Percentiles rank a stretch among this genome's conserved stretches.
phyloP scores from a whole-genome alignment of 108 stramenopile species.

The Aurantiochytrium sp. region DNA sequence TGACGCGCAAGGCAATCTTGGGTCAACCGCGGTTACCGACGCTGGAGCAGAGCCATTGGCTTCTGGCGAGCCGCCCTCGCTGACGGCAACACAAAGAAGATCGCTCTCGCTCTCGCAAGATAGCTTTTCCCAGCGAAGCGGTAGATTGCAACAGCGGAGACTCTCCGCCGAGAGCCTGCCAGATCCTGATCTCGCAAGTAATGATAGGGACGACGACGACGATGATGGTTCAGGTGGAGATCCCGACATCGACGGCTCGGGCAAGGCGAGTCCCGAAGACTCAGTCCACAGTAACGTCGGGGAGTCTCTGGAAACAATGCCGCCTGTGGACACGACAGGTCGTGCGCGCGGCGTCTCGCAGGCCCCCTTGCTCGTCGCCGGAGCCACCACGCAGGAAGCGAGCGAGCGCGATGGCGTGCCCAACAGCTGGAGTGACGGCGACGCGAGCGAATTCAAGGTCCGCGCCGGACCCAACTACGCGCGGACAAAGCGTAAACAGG shows the following conservation, averaged over 20 bases:
- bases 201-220: neutral
- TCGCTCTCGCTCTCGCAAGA: too few relatives aligned
- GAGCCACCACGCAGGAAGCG: neutral
- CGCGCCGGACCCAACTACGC: neutral
- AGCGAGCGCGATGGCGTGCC: neutral
- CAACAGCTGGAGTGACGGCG: neutral
- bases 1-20: too few relatives aligned
- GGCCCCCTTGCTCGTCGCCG: neutral
- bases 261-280: too few relatives aligned
- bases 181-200: neutral
- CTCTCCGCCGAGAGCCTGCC: neutral
- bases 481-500: neutral
- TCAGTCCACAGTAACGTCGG: too few relatives aligned
- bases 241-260: neutral
- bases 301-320: too few relatives aligned
- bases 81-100: too few relatives aligned
- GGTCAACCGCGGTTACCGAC: too few relatives aligned
- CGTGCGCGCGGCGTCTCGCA: neutral
- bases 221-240: neutral
- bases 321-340: neutral
- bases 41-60: too few relatives aligned
- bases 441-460: neutral
- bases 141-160: neutral
- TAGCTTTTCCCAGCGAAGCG: neutral
- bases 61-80: too few relatives aligned